These are phyloP conservation scores for Casaregolazyma suthepensis DNA, from an alignment of 1,139 yeast genomes.

Conservation along the genomic window DNA sequence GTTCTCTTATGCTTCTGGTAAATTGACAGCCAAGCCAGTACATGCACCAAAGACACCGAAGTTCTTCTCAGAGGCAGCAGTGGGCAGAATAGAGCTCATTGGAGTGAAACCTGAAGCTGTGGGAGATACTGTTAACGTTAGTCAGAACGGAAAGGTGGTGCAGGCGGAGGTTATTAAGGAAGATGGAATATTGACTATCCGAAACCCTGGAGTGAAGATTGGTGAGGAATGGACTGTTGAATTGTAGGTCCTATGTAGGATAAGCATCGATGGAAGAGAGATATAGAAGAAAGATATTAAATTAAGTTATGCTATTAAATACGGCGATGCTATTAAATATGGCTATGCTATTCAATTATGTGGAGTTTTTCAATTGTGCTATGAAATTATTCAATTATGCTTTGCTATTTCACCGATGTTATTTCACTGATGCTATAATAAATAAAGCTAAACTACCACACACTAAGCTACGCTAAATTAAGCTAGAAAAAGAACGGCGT, in stretches of 20 bases:
- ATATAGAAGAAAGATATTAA: too few species aligned
- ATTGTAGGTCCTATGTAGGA: constrained; percentile 13
- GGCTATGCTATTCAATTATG: too few species aligned
- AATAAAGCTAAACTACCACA: too few species aligned
- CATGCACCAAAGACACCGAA: constrained; percentile 5
- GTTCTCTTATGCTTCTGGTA: constrained; percentile 27
- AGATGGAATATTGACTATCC: constrained; percentile 32
- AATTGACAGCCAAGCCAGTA: constrained; percentile 58
- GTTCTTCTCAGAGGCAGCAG: constrained; percentile 19
- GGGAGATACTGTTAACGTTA: constrained; percentile 27
- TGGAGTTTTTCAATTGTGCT: not conserved
- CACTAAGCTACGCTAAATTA: too few species aligned
- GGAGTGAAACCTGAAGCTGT: constrained; percentile 30
- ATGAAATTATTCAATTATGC: too few species aligned
- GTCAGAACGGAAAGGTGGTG: constrained; percentile 38
- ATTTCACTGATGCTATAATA: too few species aligned
- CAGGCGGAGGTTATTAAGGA: constrained; percentile 26
- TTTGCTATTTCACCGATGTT: too few species aligned
- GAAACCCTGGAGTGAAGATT: constrained; percentile 50
- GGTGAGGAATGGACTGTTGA: constrained; percentile 46
- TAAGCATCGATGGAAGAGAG: too few species aligned
- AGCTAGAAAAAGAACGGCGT: too few species aligned
- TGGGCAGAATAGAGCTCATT: constrained; percentile 59
- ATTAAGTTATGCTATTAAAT: too few species aligned
- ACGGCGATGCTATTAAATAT: too few species aligned